A percentile compares a stretch with the other conserved stretches of the same genome.
Conservation (phyloP, 306 rosid species). For the Dalbergia oliveri region DNA sequence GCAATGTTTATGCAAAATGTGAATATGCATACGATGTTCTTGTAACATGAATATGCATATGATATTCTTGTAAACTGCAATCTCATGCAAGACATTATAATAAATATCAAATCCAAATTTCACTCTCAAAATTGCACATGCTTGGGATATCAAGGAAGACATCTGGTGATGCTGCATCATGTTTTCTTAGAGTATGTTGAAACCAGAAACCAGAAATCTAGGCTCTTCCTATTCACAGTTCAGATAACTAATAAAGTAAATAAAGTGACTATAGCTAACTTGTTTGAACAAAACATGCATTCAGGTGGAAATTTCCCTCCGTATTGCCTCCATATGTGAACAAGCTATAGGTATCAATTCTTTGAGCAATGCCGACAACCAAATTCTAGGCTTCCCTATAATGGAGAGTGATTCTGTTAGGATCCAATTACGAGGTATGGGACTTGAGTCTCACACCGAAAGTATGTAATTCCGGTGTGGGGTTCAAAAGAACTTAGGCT, state of each 20-base stretch:
- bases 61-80: slow-evolving; percentile 8
- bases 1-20: slow-evolving; percentile 11
- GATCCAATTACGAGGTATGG: too few relatives aligned
- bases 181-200: slow-evolving; percentile 5
- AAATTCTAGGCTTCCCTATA: too few relatives aligned
- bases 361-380: too few relatives aligned
- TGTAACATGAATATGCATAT: slow-evolving; percentile 21
- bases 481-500: too few relatives aligned
- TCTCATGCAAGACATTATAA: not conserved
- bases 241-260: slow-evolving; percentile 5
- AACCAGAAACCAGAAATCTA: slow-evolving; percentile 15
- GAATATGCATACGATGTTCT: slow-evolving; percentile 6
- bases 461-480: too few relatives aligned
- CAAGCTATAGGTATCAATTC: too few relatives aligned
- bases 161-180: not conserved
- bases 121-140: slow-evolving; percentile 16
- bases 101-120: not conserved
- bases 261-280: too few relatives aligned
- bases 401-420: too few relatives aligned
- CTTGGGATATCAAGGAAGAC: not conserved
- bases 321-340: too few relatives aligned
- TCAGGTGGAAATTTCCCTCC: too few relatives aligned
- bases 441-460: too few relatives aligned
- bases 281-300: too few relatives aligned
- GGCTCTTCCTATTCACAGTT: not conserved